phyloP scores from a whole-genome alignment of 208 protist species.

The Trypanosoma platydactyli region DNA sequence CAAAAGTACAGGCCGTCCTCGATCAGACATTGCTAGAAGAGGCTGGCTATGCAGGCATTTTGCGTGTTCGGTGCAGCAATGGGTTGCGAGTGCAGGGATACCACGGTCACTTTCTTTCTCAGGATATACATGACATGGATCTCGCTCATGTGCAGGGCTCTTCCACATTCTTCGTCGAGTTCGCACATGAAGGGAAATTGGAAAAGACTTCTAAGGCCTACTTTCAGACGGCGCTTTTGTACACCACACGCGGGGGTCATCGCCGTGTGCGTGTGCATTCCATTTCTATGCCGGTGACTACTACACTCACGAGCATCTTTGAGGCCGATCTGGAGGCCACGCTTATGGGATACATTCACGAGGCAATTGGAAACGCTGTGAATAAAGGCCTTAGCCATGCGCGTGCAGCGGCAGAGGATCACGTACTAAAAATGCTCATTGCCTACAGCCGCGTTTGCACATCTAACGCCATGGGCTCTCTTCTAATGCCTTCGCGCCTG shows the following conservation, averaged over 20 bases:
- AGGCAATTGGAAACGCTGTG: conserved; percentile 53
- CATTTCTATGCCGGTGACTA: conserved; percentile 54
- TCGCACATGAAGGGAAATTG: conserved; percentile 87
- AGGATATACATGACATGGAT: conserved; percentile 90
- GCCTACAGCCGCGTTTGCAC: conserved; percentile 82
- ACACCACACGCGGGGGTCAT: conserved; percentile 87
- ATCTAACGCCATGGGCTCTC: conserved; percentile 36
- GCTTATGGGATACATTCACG: conserved; percentile 60
- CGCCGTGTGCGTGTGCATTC: conserved; percentile 91
- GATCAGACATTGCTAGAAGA: conserved; percentile 65
- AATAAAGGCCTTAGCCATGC: conserved; percentile 79
- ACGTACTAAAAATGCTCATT: conserved; percentile 68
- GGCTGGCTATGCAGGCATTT: conserved; percentile 89
- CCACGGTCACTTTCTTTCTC: conserved; percentile 84
- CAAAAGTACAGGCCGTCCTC: conserved; percentile 62
- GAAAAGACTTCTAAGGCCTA: conserved; percentile 67
- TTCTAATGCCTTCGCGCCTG: conserved; percentile 92
- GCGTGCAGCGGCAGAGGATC: conserved; percentile 45
- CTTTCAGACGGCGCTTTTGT: conserved; percentile 92
- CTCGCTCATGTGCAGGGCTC: conserved; percentile 65
- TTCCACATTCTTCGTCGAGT: conserved; percentile 90
- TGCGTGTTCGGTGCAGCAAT: conserved; percentile 88
- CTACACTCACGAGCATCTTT: conserved; percentile 66
- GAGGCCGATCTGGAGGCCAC: conserved; percentile 83
- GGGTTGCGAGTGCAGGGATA: conserved; percentile 83